Base-by-base conservation (phyloP, 2,329 filamentous ascomycete species). In the Alternaria burnsii region DNA sequence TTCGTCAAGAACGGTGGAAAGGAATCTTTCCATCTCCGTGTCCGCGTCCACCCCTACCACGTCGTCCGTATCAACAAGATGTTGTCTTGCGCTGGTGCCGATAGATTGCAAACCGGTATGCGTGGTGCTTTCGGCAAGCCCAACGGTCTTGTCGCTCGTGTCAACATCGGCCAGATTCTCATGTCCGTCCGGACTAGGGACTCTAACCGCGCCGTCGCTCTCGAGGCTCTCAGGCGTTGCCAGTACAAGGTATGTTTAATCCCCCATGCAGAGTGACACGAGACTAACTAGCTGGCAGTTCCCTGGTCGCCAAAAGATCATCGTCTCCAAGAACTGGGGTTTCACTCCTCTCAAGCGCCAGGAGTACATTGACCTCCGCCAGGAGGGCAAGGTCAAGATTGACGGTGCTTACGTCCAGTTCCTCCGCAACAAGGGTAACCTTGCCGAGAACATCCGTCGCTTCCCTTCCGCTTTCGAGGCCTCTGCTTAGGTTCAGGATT, bases 51-150 rank as follows among this genome's bases (percentile, higher is more conserved):
- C 89, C 95, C 95, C 74, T 99, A 92, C 93, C 95, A 99, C 89
- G 95, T 99, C 86, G 91, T 99, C 88, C 95, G 95, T 86, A 99
- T 99, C 94, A 99, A 99, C 93, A 99, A 99, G 92, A 99, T 99
- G 95, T 94, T 99, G 93, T 98, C 95, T 82, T 99, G 95, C 85
- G 95, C 95, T 81, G 95, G 95, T 89, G 95, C 95, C 90, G 95
- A 99, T 98, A 93, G 95, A 91, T 88, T 99, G 85, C 95, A 99
- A 87, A 99, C 95, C 77, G 95, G 95, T 88, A 99, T 99, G 95
- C 94, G 95, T 91, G 95, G 95, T 90, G 95, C 95, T 78, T 99
- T 93, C 90, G 95, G 95, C 82, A 99, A 99, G 91, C 95, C 95
- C 84, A 97, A 98, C 89, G 95, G 95, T 82, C 91, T 89, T 79